Evolutionary conservation across 148 eudicot genomes (phyloP).

Genomic region (Rhododendron henanense): DNA sequence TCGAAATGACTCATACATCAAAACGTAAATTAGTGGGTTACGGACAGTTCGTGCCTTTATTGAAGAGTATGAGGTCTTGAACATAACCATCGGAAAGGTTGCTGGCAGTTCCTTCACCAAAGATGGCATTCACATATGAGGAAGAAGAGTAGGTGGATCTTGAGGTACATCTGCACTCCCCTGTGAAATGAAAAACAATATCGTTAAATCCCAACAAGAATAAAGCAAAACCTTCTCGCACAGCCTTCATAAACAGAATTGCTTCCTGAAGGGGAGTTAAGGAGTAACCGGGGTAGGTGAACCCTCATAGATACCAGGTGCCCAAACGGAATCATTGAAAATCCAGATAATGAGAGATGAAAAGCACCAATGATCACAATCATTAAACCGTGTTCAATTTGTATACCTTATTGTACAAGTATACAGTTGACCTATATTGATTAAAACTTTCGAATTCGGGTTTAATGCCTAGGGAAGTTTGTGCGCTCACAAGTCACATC

Average conservation of each 20-base stretch:
- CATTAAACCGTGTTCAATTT: neutral
- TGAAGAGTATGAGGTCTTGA: neutral
- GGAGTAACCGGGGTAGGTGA: too few species aligned
- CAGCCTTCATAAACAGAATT: neutral
- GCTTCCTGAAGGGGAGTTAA: too few species aligned
- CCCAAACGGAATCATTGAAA: neutral
- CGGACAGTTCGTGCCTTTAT: neutral
- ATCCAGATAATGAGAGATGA: neutral
- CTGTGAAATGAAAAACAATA: slow-evolving; percentile 27
- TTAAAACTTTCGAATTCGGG: neutral
- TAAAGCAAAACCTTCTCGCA: neutral
- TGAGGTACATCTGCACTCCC: slow-evolving; percentile 58
- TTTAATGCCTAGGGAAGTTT: neutral
- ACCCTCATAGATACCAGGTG: too few species aligned
- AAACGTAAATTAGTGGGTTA: neutral
- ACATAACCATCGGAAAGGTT: neutral
- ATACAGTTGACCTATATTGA: neutral
- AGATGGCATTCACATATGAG: slow-evolving; percentile 32
- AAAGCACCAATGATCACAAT: neutral
- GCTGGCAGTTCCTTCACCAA: neutral
- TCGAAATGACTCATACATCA: neutral
- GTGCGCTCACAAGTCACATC: neutral
- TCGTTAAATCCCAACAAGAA: neutral
- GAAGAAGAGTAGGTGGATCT: slow-evolving; percentile 60
- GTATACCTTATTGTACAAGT: neutral